Evolutionary conservation across 2,329 filamentous ascomycete genomes (phyloP).

Genomic region (Ceratocystis lukuohia): DNA sequence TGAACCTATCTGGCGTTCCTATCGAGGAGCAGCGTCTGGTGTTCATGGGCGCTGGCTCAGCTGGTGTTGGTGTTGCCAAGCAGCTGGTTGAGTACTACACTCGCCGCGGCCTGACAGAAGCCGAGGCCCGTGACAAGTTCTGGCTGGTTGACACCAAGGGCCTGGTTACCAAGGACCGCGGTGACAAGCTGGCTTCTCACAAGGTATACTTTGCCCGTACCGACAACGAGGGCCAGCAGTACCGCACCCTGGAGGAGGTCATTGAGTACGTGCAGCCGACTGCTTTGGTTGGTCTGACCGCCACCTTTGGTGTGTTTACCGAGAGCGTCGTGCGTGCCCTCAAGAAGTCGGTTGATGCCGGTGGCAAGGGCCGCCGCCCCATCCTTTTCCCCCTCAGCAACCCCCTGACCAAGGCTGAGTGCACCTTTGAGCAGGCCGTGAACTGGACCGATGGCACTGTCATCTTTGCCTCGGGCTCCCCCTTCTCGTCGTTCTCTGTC

Average conservation of each 20-base stretch:
- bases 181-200: conserved; percentile 86
- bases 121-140: conserved; percentile 80
- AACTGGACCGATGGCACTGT: conserved; percentile 80
- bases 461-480: conserved; percentile 90
- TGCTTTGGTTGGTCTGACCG: conserved; percentile 85
- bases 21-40: conserved; percentile 85
- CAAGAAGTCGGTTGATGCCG: conserved; percentile 48
- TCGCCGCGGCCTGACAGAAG: conserved; percentile 75
- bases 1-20: conserved; percentile 74
- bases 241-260: conserved; percentile 74
- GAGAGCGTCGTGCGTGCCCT: conserved; percentile 66
- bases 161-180: conserved; percentile 82
- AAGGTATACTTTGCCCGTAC: conserved; percentile 57
- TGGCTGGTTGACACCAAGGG: conserved; percentile 96
- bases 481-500: conserved; percentile 62
- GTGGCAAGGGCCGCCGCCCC: conserved; percentile 59
- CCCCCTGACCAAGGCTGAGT: conserved; percentile 91
- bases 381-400: conserved; percentile 96
- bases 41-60: conserved; percentile 90
- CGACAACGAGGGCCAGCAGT: conserved; percentile 53
- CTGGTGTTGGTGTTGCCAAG: conserved; percentile 93
- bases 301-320: conserved; percentile 88
- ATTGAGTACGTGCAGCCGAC: conserved; percentile 92
- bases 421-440: conserved; percentile 82
- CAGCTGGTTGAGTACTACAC: conserved; percentile 97